Evolutionary conservation across 805 yeast species (phyloP), one percentile per base, ranked within the genome.

Genomic region (Kuraishia cidri): DNA sequence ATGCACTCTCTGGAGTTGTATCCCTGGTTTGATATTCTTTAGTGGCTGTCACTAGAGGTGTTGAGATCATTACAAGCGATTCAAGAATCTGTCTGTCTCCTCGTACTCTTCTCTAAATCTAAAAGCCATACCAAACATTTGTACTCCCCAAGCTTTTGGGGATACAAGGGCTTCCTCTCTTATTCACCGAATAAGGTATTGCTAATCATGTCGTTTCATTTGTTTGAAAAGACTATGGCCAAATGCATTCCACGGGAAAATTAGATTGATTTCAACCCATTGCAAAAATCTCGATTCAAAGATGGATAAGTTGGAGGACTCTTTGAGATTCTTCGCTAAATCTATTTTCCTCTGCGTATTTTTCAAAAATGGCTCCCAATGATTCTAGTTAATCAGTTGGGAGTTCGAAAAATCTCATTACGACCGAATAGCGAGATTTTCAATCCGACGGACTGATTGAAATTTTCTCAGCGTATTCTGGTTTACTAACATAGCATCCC

Each of bases 201-300:
- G 56, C 41, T 42, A 42, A 37, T 37, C 35, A 17, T 29, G 33
- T 9, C 14, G 7, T 12, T 25, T 10, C 9, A 13, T 22, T 32
- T 22, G 24, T 16, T n/a, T 20, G 17, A 24, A 26, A 21, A 37
- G 41, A 41, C 54, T 49, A 34, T 43, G 40, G 41, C 40, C 29
- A 54, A 57, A 49, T 30, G 11, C 14, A 54, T 56, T 42, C 58
- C 63, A 58, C 44, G 50, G 58, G 58, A 52, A 52, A 52, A 43
- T 40, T 32, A 39, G 43, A 39, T 32, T 34, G 32, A 18, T 16
- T 19, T 12, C 4, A 4, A 15, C 19, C 9, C 6, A 19, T 5
- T 20, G 23, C 7, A 7, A 10, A 20, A 7, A 20, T 7, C 7
- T 7, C 7, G 23, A 20, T 7, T 20, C 23, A 7, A 20, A n/a